Base-by-base conservation (phyloP, 768 basidiomycete species). In the Psilocybe cubensis region DNA sequence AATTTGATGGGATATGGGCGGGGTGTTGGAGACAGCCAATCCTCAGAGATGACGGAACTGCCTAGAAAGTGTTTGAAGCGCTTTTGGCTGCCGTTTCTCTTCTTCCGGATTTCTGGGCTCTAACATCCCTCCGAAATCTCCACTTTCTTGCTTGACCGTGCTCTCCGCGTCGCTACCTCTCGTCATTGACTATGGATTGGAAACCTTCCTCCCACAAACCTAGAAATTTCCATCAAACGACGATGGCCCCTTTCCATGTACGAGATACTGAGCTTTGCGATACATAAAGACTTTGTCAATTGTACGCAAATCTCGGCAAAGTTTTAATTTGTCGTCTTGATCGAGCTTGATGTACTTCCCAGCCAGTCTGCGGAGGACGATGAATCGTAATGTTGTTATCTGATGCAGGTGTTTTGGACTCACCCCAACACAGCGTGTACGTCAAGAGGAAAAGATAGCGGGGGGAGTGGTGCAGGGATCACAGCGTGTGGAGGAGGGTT, bases 271-370 rank as follows among this genome's bases (percentile, higher is more conserved):
- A 2, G 46, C 46, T 29, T 29, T 48, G 24, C 27, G 46, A 31
- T 48, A 48, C 17, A 52, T 3, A 24, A 50, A 59, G 4, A 33
- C 33, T 41, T 56, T 60, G 49, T 56, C 59, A 4, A 41, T 29
- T 11, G 17, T 21, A 14, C 54, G 48, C 18, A 60, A 18, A 46
- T 52, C 44, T 38, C 40, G 42, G 14, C 58, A 24, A n/a, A 59
- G 41, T 20, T 59, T 54, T 17, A 59, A 25, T 20, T 49, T 35
- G 47, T 59, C 35, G 25, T 54, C 41, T 3, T 51, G 10, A 33
- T 60, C 54, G 17, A 44, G 43, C 43, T 52, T 31, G 14, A 55
- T 46, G 25, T 52, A 56, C 11, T 27, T 42, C 9, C 44, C 45
- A 7, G 49, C 18, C 8, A 54, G 21, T 18, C 52, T 59, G 24